Percentiles rank a stretch among this genome's conserved stretches.
Evolutionary conservation across 345 rosid species (phyloP).

Genomic region (thale cress (Arabidopsis thaliana)): TAIR10.1 NC_003074.8:16118501-16119000

Average conservation of each 20-base stretch:
- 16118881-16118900: slow-evolving; percentile 64
- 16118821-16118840: slow-evolving; percentile 60
- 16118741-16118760: slow-evolving; percentile 74
- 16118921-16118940: slow-evolving; percentile 80
- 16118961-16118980: slow-evolving; percentile 80
- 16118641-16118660: slow-evolving; percentile 51
- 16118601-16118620: slow-evolving; percentile 52
- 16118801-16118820: slow-evolving; percentile 64
- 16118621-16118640: slow-evolving; percentile 51
- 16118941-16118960: slow-evolving; percentile 70
- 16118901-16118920: slow-evolving; percentile 92
- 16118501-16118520: slow-evolving; percentile 91
- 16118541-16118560: slow-evolving; percentile 96
- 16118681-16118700: slow-evolving; percentile 53
- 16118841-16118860: slow-evolving; percentile 56
- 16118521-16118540: slow-evolving; percentile 97
- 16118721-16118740: slow-evolving; percentile 84
- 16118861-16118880: slow-evolving; percentile 86
- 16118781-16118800: slow-evolving; percentile 56
- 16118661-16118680: slow-evolving; percentile 54
- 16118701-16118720: slow-evolving; percentile 61
- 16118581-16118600: slow-evolving; percentile 47
- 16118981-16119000: slow-evolving; percentile 75
- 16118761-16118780: slow-evolving; percentile 89
- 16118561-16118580: slow-evolving; percentile 58